Conservation (phyloP, 1,139 yeast species). For the Protomyces inouyei region DNA sequence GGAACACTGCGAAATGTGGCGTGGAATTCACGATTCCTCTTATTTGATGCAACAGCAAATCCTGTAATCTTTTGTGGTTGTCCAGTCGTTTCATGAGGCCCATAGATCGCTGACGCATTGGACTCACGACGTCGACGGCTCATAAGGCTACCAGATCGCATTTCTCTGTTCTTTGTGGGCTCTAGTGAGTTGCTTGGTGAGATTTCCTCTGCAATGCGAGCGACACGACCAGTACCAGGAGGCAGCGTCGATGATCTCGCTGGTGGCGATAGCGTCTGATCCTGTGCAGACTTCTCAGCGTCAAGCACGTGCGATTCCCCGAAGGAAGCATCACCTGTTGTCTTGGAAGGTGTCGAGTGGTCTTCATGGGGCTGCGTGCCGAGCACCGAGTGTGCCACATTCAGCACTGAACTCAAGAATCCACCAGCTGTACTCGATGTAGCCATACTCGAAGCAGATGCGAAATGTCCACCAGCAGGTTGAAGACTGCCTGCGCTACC, state of each 20-base stretch:
- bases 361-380: neutral
- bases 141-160: constrained; percentile 16
- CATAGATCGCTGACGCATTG: constrained; percentile 7
- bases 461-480: neutral
- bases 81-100: constrained; percentile 8
- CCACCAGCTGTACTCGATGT: neutral
- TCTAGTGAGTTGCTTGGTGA: neutral
- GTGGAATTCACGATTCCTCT: constrained; percentile 75
- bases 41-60: constrained; percentile 54
- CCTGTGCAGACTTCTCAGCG: neutral
- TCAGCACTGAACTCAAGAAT: neutral
- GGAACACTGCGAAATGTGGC: constrained; percentile 66
- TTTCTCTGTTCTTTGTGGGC: neutral
- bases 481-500: neutral
- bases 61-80: constrained; percentile 38
- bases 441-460: neutral
- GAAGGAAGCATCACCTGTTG: neutral
- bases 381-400: neutral
- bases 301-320: neutral
- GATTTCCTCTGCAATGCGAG: neutral
- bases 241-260: neutral
- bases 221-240: neutral
- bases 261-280: neutral
- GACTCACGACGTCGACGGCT: constrained; percentile 20
- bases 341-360: neutral